phyloP scores from a whole-genome alignment of 768 basidiomycete species.

The Omphalotus guepiniiformis region DNA sequence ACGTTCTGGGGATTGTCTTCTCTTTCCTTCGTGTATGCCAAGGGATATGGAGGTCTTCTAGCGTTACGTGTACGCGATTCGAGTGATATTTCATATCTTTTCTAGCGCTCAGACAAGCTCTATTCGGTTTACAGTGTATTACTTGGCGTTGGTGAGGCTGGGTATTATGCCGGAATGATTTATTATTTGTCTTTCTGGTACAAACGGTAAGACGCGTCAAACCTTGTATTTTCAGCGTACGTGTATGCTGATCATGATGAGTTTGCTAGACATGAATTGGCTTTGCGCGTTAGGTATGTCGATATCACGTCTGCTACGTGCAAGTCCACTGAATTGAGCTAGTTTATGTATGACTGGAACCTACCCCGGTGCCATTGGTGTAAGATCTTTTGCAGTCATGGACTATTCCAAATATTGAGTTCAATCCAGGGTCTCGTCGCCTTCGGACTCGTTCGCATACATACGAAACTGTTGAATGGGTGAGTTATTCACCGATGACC shows the following conservation, averaged over 20 bases:
- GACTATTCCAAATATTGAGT: background rate
- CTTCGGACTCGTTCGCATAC: constrained; percentile 50
- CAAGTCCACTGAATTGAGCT: background rate
- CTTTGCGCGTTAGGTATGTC: constrained; percentile 42
- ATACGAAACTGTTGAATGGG: constrained; percentile 41
- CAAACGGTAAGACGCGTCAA: constrained; percentile 16
- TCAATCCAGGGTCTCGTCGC: constrained; percentile 44
- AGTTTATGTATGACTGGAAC: constrained; percentile 59
- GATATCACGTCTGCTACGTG: background rate
- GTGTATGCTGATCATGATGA: background rate
- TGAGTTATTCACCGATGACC: constrained; percentile 17
- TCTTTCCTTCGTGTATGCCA: constrained; percentile 50
- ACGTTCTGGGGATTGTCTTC: constrained; percentile 51
- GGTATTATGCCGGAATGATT: constrained; percentile 58
- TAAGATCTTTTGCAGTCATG: constrained; percentile 14
- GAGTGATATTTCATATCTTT: constrained; percentile 21
- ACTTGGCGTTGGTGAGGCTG: constrained; percentile 57
- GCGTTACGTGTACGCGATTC: constrained; percentile 31
- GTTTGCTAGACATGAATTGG: constrained; percentile 39
- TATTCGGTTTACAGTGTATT: too few relatives aligned
- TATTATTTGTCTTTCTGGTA: constrained; percentile 63
- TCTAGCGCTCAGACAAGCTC: background rate
- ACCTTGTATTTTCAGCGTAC: background rate
- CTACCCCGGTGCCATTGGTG: constrained; percentile 51
- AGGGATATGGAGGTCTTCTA: constrained; percentile 46